phyloP scores from a whole-genome alignment of 257 asterid species.

The Perilla frutescens region DNA sequence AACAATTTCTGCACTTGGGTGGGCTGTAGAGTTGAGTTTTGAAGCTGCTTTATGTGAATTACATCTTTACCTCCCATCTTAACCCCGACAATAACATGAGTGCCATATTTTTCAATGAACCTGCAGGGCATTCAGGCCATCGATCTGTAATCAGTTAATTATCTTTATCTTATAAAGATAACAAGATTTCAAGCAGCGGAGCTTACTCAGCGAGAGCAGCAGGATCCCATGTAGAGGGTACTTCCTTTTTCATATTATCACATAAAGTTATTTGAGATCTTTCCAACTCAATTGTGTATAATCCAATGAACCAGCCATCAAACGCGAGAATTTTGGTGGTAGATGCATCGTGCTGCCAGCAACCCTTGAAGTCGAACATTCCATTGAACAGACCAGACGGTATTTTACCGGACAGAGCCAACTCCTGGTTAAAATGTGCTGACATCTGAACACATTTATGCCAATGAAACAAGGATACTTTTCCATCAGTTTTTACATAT shows the following conservation, averaged over 20 bases:
- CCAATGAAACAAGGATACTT: conserved; percentile 24
- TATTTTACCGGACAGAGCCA: conserved; percentile 82
- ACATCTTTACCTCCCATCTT: conserved; percentile 99
- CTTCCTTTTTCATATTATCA: conserved; percentile 70
- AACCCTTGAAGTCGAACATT: conserved; percentile 85
- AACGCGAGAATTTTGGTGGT: conserved; percentile 76
- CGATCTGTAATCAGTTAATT: background rate
- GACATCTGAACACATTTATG: conserved; percentile 68
- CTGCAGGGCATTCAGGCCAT: conserved; percentile 55
- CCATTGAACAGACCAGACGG: conserved; percentile 87
- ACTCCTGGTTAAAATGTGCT: conserved; percentile 79
- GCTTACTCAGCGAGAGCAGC: conserved; percentile 90
- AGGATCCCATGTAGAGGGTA: conserved; percentile 91
- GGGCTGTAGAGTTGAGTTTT: conserved; percentile 70
- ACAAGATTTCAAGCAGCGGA: conserved; percentile 34
- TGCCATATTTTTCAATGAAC: conserved; percentile 92
- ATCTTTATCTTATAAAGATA: conserved; percentile 6
- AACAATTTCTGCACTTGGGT: conserved; percentile 81
- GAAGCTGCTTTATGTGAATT: conserved; percentile 90
- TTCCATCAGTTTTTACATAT: background rate
- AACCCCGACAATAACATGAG: conserved; percentile 88
- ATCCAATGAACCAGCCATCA: conserved; percentile 87
- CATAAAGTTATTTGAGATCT: conserved; percentile 69
- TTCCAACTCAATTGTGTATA: conserved; percentile 85
- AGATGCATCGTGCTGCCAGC: conserved; percentile 95